Percentiles rank a stretch among this genome's conserved stretches.
phyloP scores from a whole-genome alignment of 768 basidiomycete genomes.

The Leccinellum luteum region DNA sequence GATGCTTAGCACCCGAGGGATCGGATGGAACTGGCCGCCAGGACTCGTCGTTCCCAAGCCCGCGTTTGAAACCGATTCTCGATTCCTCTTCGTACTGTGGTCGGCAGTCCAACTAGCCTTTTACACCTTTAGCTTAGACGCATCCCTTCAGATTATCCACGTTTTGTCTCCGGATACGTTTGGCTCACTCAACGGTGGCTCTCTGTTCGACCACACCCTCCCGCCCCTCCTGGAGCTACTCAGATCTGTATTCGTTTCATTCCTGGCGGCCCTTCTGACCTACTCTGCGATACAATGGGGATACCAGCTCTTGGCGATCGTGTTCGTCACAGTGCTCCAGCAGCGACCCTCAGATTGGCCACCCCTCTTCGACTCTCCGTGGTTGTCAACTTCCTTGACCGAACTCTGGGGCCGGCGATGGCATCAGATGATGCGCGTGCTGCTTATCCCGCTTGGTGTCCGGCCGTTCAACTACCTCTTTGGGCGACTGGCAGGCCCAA shows the following conservation, averaged over 20 bases:
- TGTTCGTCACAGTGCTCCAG: conserved; percentile 43
- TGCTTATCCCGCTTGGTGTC: conserved; percentile 49
- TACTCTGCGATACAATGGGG: conserved; percentile 44
- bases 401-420: conserved; percentile 64
- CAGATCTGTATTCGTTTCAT: conserved; percentile 43
- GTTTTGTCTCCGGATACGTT: conserved; percentile 41
- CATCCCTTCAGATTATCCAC: conserved; percentile 13
- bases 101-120: not conserved
- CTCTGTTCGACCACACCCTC: conserved; percentile 37
- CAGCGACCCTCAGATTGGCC: conserved; percentile 59
- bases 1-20: conserved; percentile 22
- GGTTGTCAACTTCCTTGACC: conserved; percentile 51
- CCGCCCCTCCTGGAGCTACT: conserved; percentile 30
- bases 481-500: conserved; percentile 47
- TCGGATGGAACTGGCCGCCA: conserved; percentile 29
- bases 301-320: conserved; percentile 43
- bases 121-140: conserved; percentile 15
- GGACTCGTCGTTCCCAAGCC: conserved; percentile 19
- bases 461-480: conserved; percentile 41
- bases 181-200: conserved; percentile 28
- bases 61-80: conserved; percentile 10
- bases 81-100: conserved; percentile 10
- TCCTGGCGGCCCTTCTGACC: conserved; percentile 41
- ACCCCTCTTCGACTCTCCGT: conserved; percentile 58
- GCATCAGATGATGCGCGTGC: conserved; percentile 65